A percentile compares a stretch with the other conserved stretches of the same genome.
Conservation (phyloP, 306 rosid genomes). For the Astragalus membranaceus region DNA sequence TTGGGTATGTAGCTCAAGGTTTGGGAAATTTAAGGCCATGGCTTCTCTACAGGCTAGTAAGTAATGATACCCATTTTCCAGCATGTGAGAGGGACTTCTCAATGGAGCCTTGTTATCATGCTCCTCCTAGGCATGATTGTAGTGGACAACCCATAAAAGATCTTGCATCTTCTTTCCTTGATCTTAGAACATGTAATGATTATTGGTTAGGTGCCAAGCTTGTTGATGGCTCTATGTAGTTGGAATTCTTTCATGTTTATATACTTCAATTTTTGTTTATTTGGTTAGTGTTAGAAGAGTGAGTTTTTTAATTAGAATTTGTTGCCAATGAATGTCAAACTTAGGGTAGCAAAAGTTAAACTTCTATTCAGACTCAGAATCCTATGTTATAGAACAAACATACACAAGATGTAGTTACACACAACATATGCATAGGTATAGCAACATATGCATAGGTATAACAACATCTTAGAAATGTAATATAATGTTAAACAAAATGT, state of each 20-base stretch:
- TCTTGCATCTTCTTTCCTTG: conserved; percentile 30
- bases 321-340: background rate
- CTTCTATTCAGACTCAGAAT: too few species aligned
- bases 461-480: too few species aligned
- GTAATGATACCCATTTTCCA: conserved; percentile 23
- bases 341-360: background rate
- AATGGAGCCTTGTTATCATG: conserved; percentile 53
- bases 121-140: conserved; percentile 45
- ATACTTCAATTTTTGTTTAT: background rate
- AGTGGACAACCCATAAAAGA: conserved; percentile 28
- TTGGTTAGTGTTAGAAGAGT: background rate
- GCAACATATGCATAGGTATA: too few species aligned
- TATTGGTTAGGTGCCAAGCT: conserved; percentile 37
- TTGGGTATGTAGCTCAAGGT: conserved; percentile 67
- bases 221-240: background rate
- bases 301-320: background rate
- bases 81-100: conserved; percentile 40
- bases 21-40: conserved; percentile 52
- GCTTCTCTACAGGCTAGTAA: conserved; percentile 36
- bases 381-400: too few species aligned
- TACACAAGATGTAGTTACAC: too few species aligned
- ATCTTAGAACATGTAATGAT: conserved; percentile 41
- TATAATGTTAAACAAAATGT: too few species aligned
- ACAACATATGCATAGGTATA: too few species aligned
- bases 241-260: background rate